A percentile compares a stretch with the other conserved stretches of the same genome.
Evolutionary conservation across 2,329 filamentous ascomycete genomes (phyloP).

Genomic region (Fusarium sp.): DNA sequence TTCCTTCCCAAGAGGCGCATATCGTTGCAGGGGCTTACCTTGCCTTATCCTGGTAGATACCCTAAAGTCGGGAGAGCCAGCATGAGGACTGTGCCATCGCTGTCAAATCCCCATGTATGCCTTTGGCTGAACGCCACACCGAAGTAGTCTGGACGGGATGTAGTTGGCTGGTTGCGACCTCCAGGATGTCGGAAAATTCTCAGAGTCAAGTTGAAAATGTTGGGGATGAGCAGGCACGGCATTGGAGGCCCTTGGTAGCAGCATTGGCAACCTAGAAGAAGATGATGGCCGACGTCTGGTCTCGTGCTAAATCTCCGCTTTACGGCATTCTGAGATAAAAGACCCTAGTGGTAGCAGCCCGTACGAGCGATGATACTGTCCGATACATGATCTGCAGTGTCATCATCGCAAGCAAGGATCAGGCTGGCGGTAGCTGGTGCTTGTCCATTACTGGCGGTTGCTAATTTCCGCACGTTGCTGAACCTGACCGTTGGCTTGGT

Average conservation of each 20-base stretch:
- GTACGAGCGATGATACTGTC: slow-evolving; percentile 21
- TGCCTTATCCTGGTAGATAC: slow-evolving; percentile 8
- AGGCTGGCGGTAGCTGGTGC: slow-evolving; percentile 1
- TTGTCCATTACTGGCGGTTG: background rate
- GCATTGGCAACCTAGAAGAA: slow-evolving; percentile 28
- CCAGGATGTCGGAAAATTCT: slow-evolving; percentile 21
- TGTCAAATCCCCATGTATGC: slow-evolving; percentile 11
- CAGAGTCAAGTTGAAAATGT: background rate
- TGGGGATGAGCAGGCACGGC: background rate
- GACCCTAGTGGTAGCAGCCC: background rate
- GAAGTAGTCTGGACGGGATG: slow-evolving; percentile 12
- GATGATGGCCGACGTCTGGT: slow-evolving; percentile 16
- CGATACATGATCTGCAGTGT: slow-evolving; percentile 33
- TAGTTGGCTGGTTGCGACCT: background rate
- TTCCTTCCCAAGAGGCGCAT: slow-evolving; percentile 30
- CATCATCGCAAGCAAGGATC: slow-evolving; percentile 10
- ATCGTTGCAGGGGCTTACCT: slow-evolving; percentile 30
- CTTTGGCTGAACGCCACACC: slow-evolving; percentile 17
- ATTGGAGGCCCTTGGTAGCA: slow-evolving; percentile 3
- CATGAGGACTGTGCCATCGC: slow-evolving; percentile 27
- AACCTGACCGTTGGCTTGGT: background rate
- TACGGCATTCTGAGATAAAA: slow-evolving; percentile 12
- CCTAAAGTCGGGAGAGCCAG: slow-evolving; percentile 17
- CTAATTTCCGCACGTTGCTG: background rate
- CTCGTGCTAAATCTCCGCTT: slow-evolving; percentile 27